phyloP scores from a whole-genome alignment of 176 grass and related monocot species.

The Pharus latifolius region DNA sequence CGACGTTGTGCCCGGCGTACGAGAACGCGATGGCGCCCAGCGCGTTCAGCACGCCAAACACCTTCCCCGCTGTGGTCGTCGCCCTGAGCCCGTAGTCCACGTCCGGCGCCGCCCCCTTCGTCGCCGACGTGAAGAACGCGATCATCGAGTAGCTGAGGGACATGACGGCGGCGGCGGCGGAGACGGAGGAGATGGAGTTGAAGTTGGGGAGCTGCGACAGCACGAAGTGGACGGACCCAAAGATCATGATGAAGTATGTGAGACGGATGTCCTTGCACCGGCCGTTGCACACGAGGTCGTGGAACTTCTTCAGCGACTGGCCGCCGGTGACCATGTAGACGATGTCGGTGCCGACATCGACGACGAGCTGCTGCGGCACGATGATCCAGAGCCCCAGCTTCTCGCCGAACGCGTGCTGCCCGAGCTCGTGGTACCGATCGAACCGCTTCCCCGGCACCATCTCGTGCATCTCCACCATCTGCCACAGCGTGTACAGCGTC shows the following conservation, averaged over 20 bases:
- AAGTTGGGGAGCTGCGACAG: slow-evolving; percentile 65
- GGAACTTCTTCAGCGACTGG: slow-evolving; percentile 54
- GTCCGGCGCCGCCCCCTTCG: background rate
- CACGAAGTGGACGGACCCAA: slow-evolving; percentile 61
- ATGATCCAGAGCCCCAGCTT: slow-evolving; percentile 69
- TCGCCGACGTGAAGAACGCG: slow-evolving; percentile 43
- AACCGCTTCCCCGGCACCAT: slow-evolving; percentile 78
- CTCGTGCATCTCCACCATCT: slow-evolving; percentile 92
- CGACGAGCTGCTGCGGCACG: slow-evolving; percentile 69
- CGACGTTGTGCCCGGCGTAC: slow-evolving; percentile 56
- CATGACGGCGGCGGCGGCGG: slow-evolving; percentile 67
- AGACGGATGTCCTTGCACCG: slow-evolving; percentile 38
- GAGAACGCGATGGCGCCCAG: slow-evolving; percentile 26
- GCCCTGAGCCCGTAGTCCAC: slow-evolving; percentile 35
- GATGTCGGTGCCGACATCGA: slow-evolving; percentile 60
- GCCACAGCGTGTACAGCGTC: slow-evolving; percentile 81
- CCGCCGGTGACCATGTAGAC: slow-evolving; percentile 87
- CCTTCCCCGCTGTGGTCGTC: slow-evolving; percentile 1
- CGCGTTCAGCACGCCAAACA: slow-evolving; percentile 31
- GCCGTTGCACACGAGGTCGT: slow-evolving; percentile 9
- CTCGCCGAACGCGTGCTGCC: slow-evolving; percentile 62
- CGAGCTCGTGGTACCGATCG: slow-evolving; percentile 76
- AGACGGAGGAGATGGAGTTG: slow-evolving; percentile 52
- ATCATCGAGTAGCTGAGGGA: slow-evolving; percentile 59
- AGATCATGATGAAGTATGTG: slow-evolving; percentile 82